phyloP scores from a whole-genome alignment of 495 filamentous ascomycete species.

The Penicillium diatomitis region DNA sequence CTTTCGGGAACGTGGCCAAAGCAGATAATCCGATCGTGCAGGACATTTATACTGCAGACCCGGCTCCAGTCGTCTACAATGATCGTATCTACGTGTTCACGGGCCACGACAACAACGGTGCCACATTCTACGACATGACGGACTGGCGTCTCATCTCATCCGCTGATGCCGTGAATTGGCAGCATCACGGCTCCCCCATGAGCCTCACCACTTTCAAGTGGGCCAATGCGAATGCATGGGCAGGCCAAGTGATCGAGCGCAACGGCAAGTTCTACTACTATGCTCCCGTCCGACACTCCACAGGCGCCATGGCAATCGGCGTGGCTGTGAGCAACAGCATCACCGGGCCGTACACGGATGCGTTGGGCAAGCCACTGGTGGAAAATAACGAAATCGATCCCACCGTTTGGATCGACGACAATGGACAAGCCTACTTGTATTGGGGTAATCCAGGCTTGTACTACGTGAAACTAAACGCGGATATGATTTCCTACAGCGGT shows the following conservation, averaged over 20 bases:
- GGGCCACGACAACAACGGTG: constrained; percentile 17
- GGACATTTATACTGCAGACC: constrained; percentile 21
- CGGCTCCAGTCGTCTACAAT: constrained; percentile 19
- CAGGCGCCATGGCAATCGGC: constrained; percentile 17
- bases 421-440: constrained; percentile 17
- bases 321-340: constrained; percentile 19
- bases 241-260: constrained; percentile 17
- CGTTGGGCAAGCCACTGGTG: constrained; percentile 15
- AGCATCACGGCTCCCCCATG: constrained; percentile 15
- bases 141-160: constrained; percentile 23
- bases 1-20: background rate
- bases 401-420: constrained; percentile 18
- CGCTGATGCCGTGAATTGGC: constrained; percentile 24
- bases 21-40: constrained; percentile 6
- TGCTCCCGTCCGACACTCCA: constrained; percentile 11
- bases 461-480: constrained; percentile 23
- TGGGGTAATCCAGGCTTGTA: constrained; percentile 17
- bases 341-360: constrained; percentile 21
- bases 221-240: constrained; percentile 9
- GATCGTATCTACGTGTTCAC: constrained; percentile 22
- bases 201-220: constrained; percentile 8
- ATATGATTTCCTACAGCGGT: constrained; percentile 25
- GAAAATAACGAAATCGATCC: constrained; percentile 22
- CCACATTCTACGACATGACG: constrained; percentile 18
- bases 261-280: constrained; percentile 26